These are phyloP conservation scores for Fagopyrum tataricum DNA, from an alignment of 148 eudicot genomes.

Conservation along the genomic window DNA sequence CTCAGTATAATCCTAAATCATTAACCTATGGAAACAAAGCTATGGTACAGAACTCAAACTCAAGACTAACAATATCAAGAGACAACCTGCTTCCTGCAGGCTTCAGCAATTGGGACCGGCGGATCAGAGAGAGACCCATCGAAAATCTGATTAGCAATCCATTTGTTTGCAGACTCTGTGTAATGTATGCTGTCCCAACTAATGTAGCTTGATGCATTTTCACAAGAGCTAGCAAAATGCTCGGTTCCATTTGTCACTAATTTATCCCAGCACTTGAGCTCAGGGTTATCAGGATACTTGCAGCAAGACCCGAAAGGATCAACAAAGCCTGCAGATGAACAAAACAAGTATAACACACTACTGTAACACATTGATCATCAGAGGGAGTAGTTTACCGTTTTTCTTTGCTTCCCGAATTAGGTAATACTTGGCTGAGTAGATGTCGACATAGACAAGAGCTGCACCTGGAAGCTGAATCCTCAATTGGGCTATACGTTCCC, in stretches of 20 bases:
- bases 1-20: not conserved
- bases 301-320: constrained; percentile 9
- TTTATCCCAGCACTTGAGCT: constrained; percentile 13
- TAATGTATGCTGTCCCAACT: constrained; percentile 15
- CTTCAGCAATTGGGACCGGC: constrained; percentile 19
- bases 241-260: not conserved
- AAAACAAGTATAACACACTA: not conserved
- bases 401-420: constrained; percentile 18
- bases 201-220: not conserved
- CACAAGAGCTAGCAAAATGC: not conserved
- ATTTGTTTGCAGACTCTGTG: constrained; percentile 11
- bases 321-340: not conserved
- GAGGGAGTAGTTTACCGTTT: constrained; percentile 15
- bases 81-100: constrained; percentile 13
- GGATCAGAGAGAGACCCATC: constrained; percentile 24
- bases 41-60: not conserved
- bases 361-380: not conserved
- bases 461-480: constrained; percentile 22
- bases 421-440: constrained; percentile 26
- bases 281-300: constrained; percentile 3
- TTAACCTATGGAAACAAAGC: not conserved
- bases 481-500: constrained; percentile 18
- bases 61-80: not conserved
- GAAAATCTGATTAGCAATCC: constrained; percentile 13
- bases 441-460: constrained; percentile 24